A percentile compares a stretch with the other conserved stretches of the same genome.
These are phyloP conservation scores for Tetradesmus lagerheimii DNA, from an alignment of 139 green algal species.

Conservation along the genomic window DNA sequence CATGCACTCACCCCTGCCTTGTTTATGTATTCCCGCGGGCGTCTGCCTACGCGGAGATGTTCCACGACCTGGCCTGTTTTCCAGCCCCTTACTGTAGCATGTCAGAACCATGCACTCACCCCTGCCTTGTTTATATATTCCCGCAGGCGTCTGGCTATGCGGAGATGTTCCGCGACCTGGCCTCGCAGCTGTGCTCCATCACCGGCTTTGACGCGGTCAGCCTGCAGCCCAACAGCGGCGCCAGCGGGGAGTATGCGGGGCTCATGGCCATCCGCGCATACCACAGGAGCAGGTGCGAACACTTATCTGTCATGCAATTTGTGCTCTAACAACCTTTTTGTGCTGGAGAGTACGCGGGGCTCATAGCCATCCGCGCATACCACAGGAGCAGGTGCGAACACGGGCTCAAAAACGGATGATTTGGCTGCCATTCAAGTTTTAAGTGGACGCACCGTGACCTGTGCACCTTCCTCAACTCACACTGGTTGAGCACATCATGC, in stretches of 20 bases:
- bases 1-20: too few relatives aligned
- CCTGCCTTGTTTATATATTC: background rate
- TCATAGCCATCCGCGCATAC: slow-evolving; percentile 98
- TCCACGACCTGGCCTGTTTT: too few relatives aligned
- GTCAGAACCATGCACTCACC: too few relatives aligned
- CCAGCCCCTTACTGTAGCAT: too few relatives aligned
- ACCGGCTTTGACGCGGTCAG: slow-evolving; percentile 98
- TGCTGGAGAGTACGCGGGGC: slow-evolving; percentile 74
- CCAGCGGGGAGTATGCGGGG: slow-evolving; percentile 97
- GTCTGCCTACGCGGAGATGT: slow-evolving; percentile 92
- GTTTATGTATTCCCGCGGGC: slow-evolving; percentile 51
- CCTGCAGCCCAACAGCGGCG: slow-evolving; percentile 98
- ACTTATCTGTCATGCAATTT: too few relatives aligned
- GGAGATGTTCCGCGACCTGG: slow-evolving; percentile 97
- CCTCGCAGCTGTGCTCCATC: slow-evolving; percentile 92
- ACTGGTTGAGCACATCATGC: too few relatives aligned
- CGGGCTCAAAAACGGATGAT: too few relatives aligned
- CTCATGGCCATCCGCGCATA: slow-evolving; percentile 98
- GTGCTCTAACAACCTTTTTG: too few relatives aligned
- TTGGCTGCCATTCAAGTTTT: too few relatives aligned
- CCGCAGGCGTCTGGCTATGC: slow-evolving; percentile 86
- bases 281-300: slow-evolving; percentile 80
- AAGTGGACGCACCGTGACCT: too few relatives aligned
- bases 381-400: slow-evolving; percentile 78
- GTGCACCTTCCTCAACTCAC: too few relatives aligned